Evolutionary conservation across 2,329 filamentous ascomycete genomes (phyloP).

Genomic region (Venturia nashicola): DNA sequence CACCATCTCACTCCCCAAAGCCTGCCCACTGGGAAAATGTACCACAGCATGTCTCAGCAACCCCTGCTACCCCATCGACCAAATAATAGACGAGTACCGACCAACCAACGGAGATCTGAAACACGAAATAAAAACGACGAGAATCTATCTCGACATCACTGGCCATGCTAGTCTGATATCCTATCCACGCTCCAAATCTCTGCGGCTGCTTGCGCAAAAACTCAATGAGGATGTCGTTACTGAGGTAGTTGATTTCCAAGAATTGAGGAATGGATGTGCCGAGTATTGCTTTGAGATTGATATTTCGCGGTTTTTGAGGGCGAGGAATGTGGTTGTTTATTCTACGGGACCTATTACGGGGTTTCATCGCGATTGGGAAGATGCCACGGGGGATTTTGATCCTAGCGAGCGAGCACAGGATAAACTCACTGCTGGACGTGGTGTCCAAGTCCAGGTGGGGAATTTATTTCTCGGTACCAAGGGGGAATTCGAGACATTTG

Average conservation of each 20-base stretch:
- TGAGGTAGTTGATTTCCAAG: not conserved
- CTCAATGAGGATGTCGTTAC: not conserved
- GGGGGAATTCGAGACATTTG: not conserved
- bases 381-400: not conserved
- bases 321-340: not conserved
- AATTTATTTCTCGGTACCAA: not conserved
- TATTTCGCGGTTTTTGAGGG: not conserved
- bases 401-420: not conserved
- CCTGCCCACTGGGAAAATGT: not conserved
- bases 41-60: not conserved
- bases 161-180: not conserved
- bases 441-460: not conserved
- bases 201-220: not conserved
- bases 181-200: not conserved
- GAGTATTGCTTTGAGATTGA: not conserved
- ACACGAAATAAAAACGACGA: not conserved
- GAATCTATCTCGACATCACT: not conserved
- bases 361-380: not conserved
- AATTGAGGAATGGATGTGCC: not conserved
- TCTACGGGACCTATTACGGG: not conserved
- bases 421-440: not conserved
- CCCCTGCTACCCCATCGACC: not conserved
- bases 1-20: not conserved
- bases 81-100: not conserved
- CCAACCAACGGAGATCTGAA: not conserved